Evolutionary conservation across 495 filamentous ascomycete genomes (phyloP).

Genomic region (Penicillium salamii): DNA sequence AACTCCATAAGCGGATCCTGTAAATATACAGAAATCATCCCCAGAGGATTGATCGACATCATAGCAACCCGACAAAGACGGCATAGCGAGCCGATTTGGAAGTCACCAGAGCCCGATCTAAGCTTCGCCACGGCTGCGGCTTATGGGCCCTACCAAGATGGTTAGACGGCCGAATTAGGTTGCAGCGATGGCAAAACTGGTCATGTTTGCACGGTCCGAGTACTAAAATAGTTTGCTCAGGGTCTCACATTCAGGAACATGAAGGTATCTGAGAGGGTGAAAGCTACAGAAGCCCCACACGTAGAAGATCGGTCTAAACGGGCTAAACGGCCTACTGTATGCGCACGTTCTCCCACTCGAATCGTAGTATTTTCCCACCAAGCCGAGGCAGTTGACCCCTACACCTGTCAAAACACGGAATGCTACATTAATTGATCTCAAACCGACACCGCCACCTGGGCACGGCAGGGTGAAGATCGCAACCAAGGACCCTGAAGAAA

Average conservation of each 20-base stretch:
- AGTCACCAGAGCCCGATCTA: background rate
- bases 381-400: background rate
- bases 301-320: background rate
- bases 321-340: background rate
- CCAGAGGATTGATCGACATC: constrained; percentile 3
- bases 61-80: background rate
- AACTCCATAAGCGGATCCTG: background rate
- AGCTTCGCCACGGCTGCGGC: background rate
- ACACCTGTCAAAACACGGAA: background rate
- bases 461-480: background rate
- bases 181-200: background rate
- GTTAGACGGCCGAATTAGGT: background rate
- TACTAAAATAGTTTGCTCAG: background rate
- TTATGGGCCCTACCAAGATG: background rate
- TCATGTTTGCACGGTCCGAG: background rate
- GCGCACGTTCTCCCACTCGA: too few relatives aligned
- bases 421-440: background rate
- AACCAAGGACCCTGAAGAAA: background rate
- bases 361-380: too few relatives aligned
- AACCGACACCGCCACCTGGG: too few relatives aligned
- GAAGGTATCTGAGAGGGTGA: background rate
- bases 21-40: background rate
- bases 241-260: background rate
- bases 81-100: background rate
- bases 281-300: constrained; percentile 1